These are phyloP conservation scores for Stephania japonica DNA, from an alignment of 164 flowering plant species.

Conservation along the genomic window DNA sequence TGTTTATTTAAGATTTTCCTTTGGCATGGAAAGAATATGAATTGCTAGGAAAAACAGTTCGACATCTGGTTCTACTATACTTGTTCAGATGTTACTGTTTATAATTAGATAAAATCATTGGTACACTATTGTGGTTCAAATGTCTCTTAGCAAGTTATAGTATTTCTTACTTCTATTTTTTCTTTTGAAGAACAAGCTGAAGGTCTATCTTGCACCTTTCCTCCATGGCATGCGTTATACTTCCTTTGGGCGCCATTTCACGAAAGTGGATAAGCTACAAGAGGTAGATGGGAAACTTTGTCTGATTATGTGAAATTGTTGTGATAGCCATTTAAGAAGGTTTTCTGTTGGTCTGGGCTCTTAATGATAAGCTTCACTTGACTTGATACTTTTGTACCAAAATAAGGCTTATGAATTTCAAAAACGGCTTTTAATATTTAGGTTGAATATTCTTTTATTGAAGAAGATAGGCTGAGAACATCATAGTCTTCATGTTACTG, in stretches of 20 bases:
- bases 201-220: conserved; percentile 82
- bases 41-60: neutral
- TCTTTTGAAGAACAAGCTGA: conserved; percentile 56
- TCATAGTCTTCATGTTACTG: neutral
- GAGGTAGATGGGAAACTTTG: conserved; percentile 37
- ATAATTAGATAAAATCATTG: neutral
- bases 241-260: conserved; percentile 96
- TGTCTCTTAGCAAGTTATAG: neutral
- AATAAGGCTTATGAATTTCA: too few relatives aligned
- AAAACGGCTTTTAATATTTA: neutral
- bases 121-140: neutral
- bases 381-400: neutral
- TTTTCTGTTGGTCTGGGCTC: neutral
- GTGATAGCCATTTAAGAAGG: neutral
- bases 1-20: neutral
- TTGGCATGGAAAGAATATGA: neutral
- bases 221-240: conserved; percentile 84
- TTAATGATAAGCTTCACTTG: neutral
- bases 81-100: neutral
- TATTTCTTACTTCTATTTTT: neutral
- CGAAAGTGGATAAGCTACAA: conserved; percentile 73
- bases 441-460: neutral
- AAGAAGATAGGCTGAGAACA: neutral
- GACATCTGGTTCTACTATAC: neutral
- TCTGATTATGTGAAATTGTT: neutral